Evolutionary conservation across 2,329 filamentous ascomycete genomes (phyloP), one percentile per base, ranked within the genome.

Genomic region (Colletotrichum orbiculare): DNA sequence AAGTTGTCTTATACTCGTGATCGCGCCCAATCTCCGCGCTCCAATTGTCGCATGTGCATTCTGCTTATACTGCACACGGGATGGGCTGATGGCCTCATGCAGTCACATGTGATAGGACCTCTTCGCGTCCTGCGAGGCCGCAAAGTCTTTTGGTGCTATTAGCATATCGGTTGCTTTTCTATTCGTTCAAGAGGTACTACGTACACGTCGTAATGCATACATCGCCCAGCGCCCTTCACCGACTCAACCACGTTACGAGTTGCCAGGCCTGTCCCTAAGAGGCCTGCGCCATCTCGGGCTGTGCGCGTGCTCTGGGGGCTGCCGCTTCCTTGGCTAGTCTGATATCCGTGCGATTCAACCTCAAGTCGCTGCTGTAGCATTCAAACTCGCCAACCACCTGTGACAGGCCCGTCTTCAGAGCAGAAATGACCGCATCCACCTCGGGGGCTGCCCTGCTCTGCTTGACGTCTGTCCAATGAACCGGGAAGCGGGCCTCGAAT

Each of bases 401-500:
- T 46, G 81, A 80, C 49, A 97, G 79, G 1, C 89, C 89, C 4
- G 79, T 81, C 73, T 87, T 90, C 70, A 97, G 74, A 13, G 87
- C 86, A 13, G 83, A 79, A 48, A 93, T 69, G 10, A 97, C 82
- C 45, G 87, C 82, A 17, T 94, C 88, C n/a, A 96, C 89, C 70
- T 95, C 92, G 0, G 83, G 81, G 35, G 82, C 82, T 47, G 86
- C 80, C 60, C 81, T 83, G 41, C 73, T 75, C 33, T 87, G 85
- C 15, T 85, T 82, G 3, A 91, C 79, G 74, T 97, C 94, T 1
- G 92, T 94, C 93, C 93, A 96, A 76, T 96, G 92, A 4, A 87
- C 77, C 1, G 87, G 83, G 47, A 91, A 79, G 2, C 72, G 78
- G 8, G 76, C 75, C 68, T 88, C 83, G 73, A 96, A 93, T 2